Base-by-base conservation (phyloP, 2,329 filamentous ascomycete genomes). In the Colletotrichum magnum region DNA sequence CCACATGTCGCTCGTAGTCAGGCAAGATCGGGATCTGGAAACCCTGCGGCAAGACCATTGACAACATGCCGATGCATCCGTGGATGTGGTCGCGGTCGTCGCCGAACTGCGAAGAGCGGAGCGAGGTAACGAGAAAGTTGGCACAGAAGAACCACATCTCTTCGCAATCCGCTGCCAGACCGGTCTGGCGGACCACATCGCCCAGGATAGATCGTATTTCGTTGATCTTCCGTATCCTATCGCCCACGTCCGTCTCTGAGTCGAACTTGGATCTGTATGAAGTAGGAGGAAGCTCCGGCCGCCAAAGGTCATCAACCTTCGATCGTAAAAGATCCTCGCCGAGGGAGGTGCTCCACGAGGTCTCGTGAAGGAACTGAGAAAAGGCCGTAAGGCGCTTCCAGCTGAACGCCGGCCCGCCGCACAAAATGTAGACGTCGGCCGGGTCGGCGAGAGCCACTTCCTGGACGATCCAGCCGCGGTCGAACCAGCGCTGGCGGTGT, bases 401-500 rank as follows among this genome's bases (percentile, higher is more conserved):
- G 13, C 45, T 58, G 28, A 71, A 54, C 15, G 63, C 45, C 0
- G 39, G 47, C 1, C 28, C 65, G 6, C 71, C 71, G 3, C 67
- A 71, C n/a, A 68, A 66, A 12, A 73, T 52, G 15, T 70, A 64
- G 3, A 57, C 67, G 5, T 47, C 18, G 2, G 50, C 7, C 13
- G 57, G 58, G 45, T 68, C 58, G 0, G 72, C 61, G n/a, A 74
- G 59, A 4, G 65, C 36, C 4, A 72, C 59, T 13, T 74, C 73
- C 9, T 74, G 73, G 0, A 73, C 53, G 1, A 74, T 63, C 73
- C 73, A 74, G 12, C 72, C 73, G 18, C 73, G 72, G 16, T 69
- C 60, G 15, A 74, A 74, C 61, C 71, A 73, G 3, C 57, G 48
- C 2, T 52, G 26, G 1, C 28, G 21, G 3, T 18, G 1, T 12